A percentile compares a stretch with the other conserved stretches of the same genome.
Conservation (phyloP, 495 filamentous ascomycete species). For the Aspergillus heteromorphus region DNA sequence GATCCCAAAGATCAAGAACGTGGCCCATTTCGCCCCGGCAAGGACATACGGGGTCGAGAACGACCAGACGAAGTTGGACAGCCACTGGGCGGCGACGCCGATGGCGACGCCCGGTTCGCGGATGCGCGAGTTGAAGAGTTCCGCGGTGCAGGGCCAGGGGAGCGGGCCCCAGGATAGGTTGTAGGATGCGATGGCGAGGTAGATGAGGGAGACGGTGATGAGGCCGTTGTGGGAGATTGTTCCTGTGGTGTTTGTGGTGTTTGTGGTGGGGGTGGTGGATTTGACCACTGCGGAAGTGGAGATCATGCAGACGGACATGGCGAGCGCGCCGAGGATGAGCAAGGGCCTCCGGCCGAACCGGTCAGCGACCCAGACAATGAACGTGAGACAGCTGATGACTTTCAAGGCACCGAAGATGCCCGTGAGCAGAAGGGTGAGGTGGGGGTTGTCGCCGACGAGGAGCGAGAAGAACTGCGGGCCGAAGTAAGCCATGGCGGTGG, state of each 20-base stretch:
- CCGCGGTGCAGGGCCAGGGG: constrained; percentile 33
- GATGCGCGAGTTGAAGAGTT: constrained; percentile 48
- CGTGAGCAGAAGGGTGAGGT: constrained; percentile 35
- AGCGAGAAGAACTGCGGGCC: constrained; percentile 52
- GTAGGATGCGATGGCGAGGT: constrained; percentile 43
- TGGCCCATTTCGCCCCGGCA: constrained; percentile 41
- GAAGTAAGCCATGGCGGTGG: constrained; percentile 49
- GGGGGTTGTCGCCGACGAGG: constrained; percentile 37
- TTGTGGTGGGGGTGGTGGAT: constrained; percentile 15
- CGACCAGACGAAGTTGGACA: constrained; percentile 50
- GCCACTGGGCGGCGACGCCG: constrained; percentile 46
- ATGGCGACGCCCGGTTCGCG: constrained; percentile 45
- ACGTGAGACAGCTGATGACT: constrained; percentile 43
- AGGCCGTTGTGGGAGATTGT: constrained; percentile 30
- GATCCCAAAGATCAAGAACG: constrained; percentile 45
- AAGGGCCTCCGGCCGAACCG: constrained; percentile 49
- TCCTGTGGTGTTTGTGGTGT: background rate
- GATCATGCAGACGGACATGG: constrained; percentile 51
- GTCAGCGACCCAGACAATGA: constrained; percentile 51
- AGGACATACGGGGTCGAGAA: constrained; percentile 50
- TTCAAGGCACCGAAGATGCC: constrained; percentile 50
- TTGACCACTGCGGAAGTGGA: constrained; percentile 50
- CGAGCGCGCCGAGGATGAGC: constrained; percentile 46
- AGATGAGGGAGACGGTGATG: constrained; percentile 44
- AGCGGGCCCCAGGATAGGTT: constrained; percentile 39